phyloP scores from a whole-genome alignment of 257 asterid genomes.

The Ilex asprella region DNA sequence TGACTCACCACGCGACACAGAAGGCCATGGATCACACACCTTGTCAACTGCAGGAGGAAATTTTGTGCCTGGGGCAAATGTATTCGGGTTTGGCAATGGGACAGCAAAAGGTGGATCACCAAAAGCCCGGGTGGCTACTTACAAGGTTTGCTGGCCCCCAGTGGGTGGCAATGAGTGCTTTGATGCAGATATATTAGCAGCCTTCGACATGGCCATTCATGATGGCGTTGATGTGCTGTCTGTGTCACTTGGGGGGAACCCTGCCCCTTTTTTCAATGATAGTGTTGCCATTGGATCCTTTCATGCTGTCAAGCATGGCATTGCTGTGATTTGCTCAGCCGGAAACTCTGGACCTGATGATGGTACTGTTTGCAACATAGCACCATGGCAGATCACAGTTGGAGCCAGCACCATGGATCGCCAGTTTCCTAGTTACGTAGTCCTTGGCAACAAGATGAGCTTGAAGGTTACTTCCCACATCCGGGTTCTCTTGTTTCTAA shows the following conservation, averaged over 20 bases:
- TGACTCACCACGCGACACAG: background rate
- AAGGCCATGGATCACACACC: conserved; percentile 2
- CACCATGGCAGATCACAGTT: background rate
- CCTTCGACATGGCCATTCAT: background rate
- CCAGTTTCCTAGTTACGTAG: background rate
- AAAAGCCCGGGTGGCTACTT: conserved; percentile 1
- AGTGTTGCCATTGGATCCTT: conserved; percentile 1
- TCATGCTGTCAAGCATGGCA: conserved; percentile 1
- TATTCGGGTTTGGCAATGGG: background rate
- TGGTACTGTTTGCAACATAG: background rate
- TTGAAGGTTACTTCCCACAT: background rate
- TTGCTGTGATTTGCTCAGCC: background rate
- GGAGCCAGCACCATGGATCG: conserved; percentile 7
- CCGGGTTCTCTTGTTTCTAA: background rate
- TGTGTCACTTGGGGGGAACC: conserved; percentile 1
- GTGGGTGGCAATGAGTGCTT: background rate
- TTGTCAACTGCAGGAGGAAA: conserved; percentile 1
- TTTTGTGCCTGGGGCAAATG: background rate
- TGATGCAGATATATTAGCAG: conserved; percentile 1
- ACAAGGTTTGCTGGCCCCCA: conserved; percentile 1
- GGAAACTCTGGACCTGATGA: background rate
- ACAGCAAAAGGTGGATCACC: conserved; percentile 5
- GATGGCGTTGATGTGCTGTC: conserved; percentile 2
- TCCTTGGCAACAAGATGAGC: conserved; percentile 1
- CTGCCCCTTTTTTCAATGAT: background rate